Evolutionary conservation across 352 stramenopile species (phyloP).

Genomic region (Phytophthora litchii): DNA sequence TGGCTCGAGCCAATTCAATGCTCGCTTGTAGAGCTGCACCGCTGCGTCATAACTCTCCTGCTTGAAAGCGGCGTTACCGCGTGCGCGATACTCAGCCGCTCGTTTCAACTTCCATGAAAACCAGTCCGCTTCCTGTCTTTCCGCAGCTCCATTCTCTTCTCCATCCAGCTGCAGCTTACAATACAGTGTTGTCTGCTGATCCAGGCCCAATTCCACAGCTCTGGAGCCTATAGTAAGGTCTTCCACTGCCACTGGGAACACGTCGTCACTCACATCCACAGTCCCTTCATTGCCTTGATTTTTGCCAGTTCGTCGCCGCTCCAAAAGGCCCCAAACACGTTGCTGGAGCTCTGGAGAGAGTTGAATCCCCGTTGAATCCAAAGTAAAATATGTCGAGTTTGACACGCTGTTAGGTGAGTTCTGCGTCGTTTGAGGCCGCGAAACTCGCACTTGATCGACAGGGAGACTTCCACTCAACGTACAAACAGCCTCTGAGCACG

Average conservation of each 20-base stretch:
- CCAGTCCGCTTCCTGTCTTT: constrained; percentile 34
- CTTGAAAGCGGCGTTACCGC: constrained; percentile 68
- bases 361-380: constrained; percentile 30
- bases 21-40: constrained; percentile 50
- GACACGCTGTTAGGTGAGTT: constrained; percentile 1
- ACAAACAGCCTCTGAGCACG: constrained; percentile 15
- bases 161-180: constrained; percentile 39
- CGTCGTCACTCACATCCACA: constrained; percentile 10
- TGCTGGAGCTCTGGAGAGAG: constrained; percentile 36
- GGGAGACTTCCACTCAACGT: constrained; percentile 31
- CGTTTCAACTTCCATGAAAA: constrained; percentile 57
- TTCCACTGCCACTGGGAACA: constrained; percentile 34
- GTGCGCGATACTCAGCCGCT: constrained; percentile 48
- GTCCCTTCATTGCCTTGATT: background rate
- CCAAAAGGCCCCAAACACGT: constrained; percentile 23
- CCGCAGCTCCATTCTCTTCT: background rate
- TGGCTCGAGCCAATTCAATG: constrained; percentile 61
- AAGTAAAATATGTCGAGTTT: constrained; percentile 12
- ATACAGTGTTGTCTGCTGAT: constrained; percentile 22
- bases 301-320: background rate
- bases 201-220: constrained; percentile 26
- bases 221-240: constrained; percentile 31
- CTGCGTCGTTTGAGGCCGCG: background rate
- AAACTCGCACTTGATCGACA: constrained; percentile 12
- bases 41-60: constrained; percentile 35